Evolutionary conservation across 1,284 basidiomycete species (phyloP).

Genomic region (Ceratobasidium sp.): DNA sequence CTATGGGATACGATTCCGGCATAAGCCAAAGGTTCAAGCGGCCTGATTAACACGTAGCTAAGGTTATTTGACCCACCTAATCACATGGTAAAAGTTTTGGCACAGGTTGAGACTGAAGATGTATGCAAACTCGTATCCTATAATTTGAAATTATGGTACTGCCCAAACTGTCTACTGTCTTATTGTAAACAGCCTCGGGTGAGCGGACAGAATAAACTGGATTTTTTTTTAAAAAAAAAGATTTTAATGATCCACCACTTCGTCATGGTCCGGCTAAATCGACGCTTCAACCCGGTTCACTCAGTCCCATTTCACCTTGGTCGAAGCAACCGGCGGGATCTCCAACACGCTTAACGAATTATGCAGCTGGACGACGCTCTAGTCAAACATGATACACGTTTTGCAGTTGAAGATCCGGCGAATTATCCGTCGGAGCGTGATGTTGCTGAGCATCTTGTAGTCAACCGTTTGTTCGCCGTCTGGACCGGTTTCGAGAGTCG

Average conservation of each 20-base stretch:
- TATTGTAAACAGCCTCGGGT: no score
- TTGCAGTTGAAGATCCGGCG: constrained; percentile 37
- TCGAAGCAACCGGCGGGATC: background rate
- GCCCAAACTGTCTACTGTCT: no score
- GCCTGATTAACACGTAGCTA: background rate
- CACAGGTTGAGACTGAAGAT: no score
- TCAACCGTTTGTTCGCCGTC: background rate
- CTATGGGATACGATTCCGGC: background rate
- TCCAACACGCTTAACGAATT: background rate
- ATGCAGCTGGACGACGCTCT: constrained; percentile 15
- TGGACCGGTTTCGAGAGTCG: background rate
- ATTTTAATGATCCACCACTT: no score
- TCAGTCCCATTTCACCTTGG: constrained; percentile 6
- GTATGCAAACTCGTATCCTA: no score
- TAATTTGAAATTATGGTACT: no score
- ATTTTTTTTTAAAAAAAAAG: no score
- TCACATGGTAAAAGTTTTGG: no score
- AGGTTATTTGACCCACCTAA: no score
- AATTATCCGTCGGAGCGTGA: constrained; percentile 40
- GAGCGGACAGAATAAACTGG: no score
- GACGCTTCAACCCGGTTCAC: constrained; percentile 13
- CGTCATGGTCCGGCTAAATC: constrained; percentile 9
- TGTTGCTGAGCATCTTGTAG: constrained; percentile 31
- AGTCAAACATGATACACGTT: constrained; percentile 38
- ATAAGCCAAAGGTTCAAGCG: background rate